Percentiles rank a stretch among this genome's conserved stretches.
Conservation (phyloP, 2,329 filamentous ascomycete genomes). For the Ophiostoma himal-ulmi region DNA sequence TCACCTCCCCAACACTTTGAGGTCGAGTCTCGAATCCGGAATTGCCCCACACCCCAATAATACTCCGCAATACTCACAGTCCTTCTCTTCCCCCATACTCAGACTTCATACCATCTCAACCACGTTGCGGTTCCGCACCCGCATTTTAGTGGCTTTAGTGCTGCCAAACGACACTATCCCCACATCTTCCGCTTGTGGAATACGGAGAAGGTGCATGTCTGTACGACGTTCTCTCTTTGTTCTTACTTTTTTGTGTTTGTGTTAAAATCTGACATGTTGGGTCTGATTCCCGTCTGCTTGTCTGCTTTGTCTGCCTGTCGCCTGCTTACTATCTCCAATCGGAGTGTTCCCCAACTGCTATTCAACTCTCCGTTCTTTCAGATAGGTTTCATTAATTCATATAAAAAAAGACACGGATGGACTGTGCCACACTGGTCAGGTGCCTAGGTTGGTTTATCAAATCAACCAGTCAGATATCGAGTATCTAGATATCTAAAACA, state of each 20-base stretch:
- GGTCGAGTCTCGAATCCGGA: neutral
- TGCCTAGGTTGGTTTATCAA: no score
- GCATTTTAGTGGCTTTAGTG: neutral
- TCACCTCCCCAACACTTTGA: neutral
- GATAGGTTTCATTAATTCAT: no score
- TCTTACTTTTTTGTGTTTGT: neutral
- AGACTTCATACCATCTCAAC: neutral
- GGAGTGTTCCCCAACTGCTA: no score
- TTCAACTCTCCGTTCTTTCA: no score
- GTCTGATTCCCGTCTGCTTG: no score
- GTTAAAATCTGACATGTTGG: no score
- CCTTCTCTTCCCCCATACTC: neutral
- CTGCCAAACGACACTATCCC: neutral
- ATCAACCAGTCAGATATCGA: no score
- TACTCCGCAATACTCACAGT: neutral
- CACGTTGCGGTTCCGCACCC: conserved; percentile 8
- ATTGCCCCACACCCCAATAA: neutral
- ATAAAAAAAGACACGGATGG: no score
- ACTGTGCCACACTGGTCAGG: neutral
- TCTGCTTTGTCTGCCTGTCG: no score
- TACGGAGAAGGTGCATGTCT: neutral
- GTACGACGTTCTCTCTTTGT: neutral
- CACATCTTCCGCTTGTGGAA: conserved; percentile 3
- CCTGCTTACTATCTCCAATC: no score
- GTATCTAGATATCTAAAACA: neutral